phyloP scores from a whole-genome alignment of 2,329 filamentous ascomycete genomes.

The Phialophora macrospora region DNA sequence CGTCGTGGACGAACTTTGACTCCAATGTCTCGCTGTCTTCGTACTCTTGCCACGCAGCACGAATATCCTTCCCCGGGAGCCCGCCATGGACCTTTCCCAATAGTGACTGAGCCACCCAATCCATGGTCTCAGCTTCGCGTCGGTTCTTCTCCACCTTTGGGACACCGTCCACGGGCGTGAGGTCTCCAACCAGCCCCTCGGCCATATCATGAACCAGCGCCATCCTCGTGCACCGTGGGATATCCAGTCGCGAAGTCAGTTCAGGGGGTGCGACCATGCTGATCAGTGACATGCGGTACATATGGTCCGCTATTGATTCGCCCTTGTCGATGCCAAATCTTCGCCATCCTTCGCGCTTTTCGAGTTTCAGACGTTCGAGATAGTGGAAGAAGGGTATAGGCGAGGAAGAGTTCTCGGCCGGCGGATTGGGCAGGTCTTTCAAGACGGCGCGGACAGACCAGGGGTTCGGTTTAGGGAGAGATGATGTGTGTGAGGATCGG shows the following conservation, averaged over 20 bases:
- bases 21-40: constrained; percentile 85
- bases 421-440: constrained; percentile 65
- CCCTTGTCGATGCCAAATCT: constrained; percentile 76
- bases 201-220: constrained; percentile 97
- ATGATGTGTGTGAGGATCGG: constrained; percentile 33
- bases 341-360: constrained; percentile 93
- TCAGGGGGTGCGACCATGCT: constrained; percentile 85
- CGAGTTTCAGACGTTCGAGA: constrained; percentile 91
- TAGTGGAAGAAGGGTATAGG: constrained; percentile 94
- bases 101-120: constrained; percentile 76
- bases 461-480: constrained; percentile 37
- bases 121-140: constrained; percentile 87
- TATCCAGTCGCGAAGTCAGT: constrained; percentile 72
- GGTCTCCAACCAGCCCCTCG: constrained; percentile 91
- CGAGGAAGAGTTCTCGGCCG: constrained; percentile 66
- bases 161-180: constrained; percentile 88
- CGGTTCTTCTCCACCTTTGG: constrained; percentile 85
- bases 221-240: constrained; percentile 89
- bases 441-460: constrained; percentile 60
- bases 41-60: constrained; percentile 90
- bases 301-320: constrained; percentile 96
- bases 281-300: constrained; percentile 99
- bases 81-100: constrained; percentile 78
- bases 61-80: constrained; percentile 69
- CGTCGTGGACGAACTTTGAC: constrained; percentile 88